Percentiles rank a stretch among this genome's conserved stretches.
Evolutionary conservation across 1,284 basidiomycete species (phyloP).

Genomic region (Ganoderma meredithae): DNA sequence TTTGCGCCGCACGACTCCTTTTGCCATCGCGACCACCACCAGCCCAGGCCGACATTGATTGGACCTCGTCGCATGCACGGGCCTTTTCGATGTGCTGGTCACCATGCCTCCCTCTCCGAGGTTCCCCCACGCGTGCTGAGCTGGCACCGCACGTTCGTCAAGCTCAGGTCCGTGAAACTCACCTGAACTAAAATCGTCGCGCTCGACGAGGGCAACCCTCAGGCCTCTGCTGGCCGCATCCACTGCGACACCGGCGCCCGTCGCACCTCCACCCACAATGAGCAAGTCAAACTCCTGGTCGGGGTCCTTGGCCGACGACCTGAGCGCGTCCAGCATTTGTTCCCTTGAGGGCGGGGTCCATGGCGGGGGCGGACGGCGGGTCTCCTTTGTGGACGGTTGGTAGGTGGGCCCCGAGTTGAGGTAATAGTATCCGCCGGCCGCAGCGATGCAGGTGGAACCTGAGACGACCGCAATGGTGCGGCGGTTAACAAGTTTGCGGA

Average conservation of each 20-base stretch:
- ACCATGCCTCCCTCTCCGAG: constrained; percentile 14
- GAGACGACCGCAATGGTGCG: constrained; percentile 59
- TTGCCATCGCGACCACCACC: background rate
- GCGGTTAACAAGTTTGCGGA: constrained; percentile 60
- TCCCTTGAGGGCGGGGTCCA: constrained; percentile 79
- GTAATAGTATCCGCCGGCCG: constrained; percentile 71
- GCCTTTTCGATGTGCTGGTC: no score
- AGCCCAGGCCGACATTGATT: background rate
- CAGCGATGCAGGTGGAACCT: constrained; percentile 56
- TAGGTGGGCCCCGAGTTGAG: constrained; percentile 76
- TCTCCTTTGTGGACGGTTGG: constrained; percentile 65
- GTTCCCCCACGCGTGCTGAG: constrained; percentile 6
- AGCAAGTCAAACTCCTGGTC: constrained; percentile 79
- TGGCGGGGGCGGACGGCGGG: constrained; percentile 70
- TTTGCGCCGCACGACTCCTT: background rate
- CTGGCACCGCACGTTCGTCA: constrained; percentile 26
- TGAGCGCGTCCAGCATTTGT: constrained; percentile 68
- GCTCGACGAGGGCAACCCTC: constrained; percentile 92
- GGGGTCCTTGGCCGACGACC: constrained; percentile 46
- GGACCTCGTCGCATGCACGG: background rate
- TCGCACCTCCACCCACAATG: constrained; percentile 93
- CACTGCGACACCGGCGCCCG: constrained; percentile 92
- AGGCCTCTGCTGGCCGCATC: constrained; percentile 94
- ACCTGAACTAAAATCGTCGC: constrained; percentile 94
- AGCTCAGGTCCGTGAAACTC: constrained; percentile 30